Base-by-base conservation (phyloP, 2,329 filamentous ascomycete genomes). In the Fusarium nematophilum region DNA sequence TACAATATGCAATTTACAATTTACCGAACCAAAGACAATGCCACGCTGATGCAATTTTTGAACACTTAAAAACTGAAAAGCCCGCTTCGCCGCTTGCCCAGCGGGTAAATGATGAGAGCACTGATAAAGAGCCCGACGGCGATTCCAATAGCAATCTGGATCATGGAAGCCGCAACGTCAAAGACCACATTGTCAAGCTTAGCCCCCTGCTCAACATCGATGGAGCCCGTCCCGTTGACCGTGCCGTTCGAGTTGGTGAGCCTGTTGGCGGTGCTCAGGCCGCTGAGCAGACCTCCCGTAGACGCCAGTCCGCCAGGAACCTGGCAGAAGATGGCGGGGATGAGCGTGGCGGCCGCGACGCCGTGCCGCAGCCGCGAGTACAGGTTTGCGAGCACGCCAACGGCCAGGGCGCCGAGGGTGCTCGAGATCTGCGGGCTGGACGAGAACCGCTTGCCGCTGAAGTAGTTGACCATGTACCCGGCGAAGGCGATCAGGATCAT, bases 391-490 rank as follows among this genome's bases (percentile, higher is more conserved):
- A 91, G 77, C 4, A 93, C 82, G 26, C 92, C 92, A 21, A 95
- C 90, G 3, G 85, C 84, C 45, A 95, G 84, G 0, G 91, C 91
- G 25, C 90, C 90, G 4, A 94, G 81, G 0, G 90, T 91, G 70
- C 90, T 93, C 51, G 88, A 86, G 36, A 95, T 85, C 69, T 93
- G 90, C 0, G 89, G 86, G 57, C 90, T 91, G 18, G 83, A 85
- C 6, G 80, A 76, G 70, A 94, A 92, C 33, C 81, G 85, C 18
- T 82, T 78, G 13, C 85, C 83, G 39, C 85, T 87, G 76, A 90
- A 93, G 75, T 86, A 92, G 71, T 90, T 93, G 65, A 92, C 88
- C 3, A 91, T 75, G 70, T 93, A 94, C 3, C 91, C 91, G 0
- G 84, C 81, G 53, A 90, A 85, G 2, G 90, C 86, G 50, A 95